Base-by-base conservation (phyloP, 2,329 filamentous ascomycete species). In the Trichophyton equinum region DNA sequence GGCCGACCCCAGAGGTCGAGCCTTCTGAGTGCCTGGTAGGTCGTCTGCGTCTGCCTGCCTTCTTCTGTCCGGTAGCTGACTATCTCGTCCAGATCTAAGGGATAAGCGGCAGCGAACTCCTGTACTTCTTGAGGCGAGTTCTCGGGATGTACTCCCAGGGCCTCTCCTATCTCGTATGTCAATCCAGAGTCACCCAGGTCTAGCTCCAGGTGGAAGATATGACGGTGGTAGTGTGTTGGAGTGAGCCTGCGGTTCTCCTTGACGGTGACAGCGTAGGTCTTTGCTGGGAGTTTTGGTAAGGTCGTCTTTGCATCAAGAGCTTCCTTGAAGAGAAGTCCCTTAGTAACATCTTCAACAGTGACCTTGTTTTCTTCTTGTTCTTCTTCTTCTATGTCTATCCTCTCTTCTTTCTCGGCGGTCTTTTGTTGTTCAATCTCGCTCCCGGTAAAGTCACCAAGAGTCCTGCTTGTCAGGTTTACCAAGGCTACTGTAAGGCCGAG, bases 201-300 rank as follows among this genome's bases (percentile, higher is more conserved):
- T 70, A 99, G 99, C 76, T 99, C 94, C 64, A 99, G 97, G 78
- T 99, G 94, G 86, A 99, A 99, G 75, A 99, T 97, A 81, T 99
- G 96, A 68, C 94, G 90, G 75, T 97, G 91, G 72, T 99, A 99
- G 36, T 85, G 87, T 25, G 76, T 69, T 2, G 94, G 94, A 0
- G 94, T 99, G 60, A 99, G 82, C 65, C 94, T 85, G 64, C 94
- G 89, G 78, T 95, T 96, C 79, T 97, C 94, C 79, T 95, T 90
- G 74, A 99, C 91, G 60, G 85, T 87, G 60, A 96, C 87, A 47
- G 90, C 89, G 69, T 83, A 86, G 1, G 92, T 97, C 82, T 92
- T 91, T 70, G 89, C 85, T 8, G 87, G 78, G 60, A 95, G 79
- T 69, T 99, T 94, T 9, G 94, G 94, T 60, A 99, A 84, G 59